A percentile compares a stretch with the other conserved stretches of the same genome.
These are phyloP conservation scores for Trichoderma gracile DNA, from an alignment of 2,329 filamentous ascomycete genomes.

Conservation along the genomic window DNA sequence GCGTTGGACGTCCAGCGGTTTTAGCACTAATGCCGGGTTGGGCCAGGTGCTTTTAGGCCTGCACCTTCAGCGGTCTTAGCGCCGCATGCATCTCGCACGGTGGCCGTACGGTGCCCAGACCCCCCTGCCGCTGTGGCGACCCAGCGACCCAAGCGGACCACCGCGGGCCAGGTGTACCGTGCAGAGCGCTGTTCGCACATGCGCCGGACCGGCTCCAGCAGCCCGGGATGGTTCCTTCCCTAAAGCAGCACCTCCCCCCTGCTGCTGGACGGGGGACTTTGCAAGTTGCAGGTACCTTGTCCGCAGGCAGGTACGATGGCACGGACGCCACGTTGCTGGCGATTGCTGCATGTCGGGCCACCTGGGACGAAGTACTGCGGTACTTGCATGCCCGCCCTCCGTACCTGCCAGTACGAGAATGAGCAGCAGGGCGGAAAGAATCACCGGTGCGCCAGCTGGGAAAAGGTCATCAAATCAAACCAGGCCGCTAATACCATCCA, in stretches of 20 bases:
- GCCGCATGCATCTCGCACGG: conserved; percentile 8
- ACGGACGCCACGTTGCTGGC: neutral
- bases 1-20: conserved; percentile 5
- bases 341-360: too few species aligned
- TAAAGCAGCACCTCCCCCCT: neutral
- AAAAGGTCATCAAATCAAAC: neutral
- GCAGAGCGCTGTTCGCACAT: neutral
- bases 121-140: neutral
- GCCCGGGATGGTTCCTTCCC: conserved; percentile 19
- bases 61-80: conserved; percentile 23
- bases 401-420: too few species aligned
- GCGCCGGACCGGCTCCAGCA: conserved; percentile 17
- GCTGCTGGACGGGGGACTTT: neutral
- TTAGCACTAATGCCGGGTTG: conserved; percentile 16
- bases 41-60: conserved; percentile 14
- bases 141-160: neutral
- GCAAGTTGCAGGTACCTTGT: neutral
- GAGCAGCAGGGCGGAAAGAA: too few species aligned
- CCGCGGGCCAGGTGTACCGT: conserved; percentile 7
- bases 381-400: too few species aligned
- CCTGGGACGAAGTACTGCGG: neutral
- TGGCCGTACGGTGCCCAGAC: neutral
- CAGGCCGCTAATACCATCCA: too few species aligned
- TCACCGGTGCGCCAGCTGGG: neutral
- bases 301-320: conserved; percentile 10